A percentile compares a stretch with the other conserved stretches of the same genome.
phyloP scores from a whole-genome alignment of 176 grass and related monocot genomes.

The Eragrostis nindensis region DNA sequence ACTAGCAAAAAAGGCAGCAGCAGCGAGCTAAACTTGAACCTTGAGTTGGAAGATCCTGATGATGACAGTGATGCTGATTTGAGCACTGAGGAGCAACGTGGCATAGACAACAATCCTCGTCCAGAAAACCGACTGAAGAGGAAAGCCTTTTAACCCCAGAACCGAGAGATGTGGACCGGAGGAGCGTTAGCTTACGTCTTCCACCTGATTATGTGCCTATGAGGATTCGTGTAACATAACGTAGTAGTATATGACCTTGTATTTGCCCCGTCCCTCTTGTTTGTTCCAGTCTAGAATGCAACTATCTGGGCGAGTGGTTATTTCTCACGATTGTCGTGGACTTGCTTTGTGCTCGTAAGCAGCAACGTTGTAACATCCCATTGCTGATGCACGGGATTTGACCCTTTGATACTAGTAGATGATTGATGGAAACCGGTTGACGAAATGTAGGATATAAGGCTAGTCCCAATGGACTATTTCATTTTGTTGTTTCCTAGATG shows the following conservation, averaged over 20 bases:
- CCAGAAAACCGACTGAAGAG: constrained; percentile 50
- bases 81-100: constrained; percentile 49
- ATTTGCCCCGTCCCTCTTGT: not conserved
- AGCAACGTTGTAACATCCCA: not conserved
- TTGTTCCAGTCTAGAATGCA: constrained; percentile 32
- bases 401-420: not conserved
- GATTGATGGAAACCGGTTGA: not conserved
- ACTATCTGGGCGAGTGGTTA: not conserved
- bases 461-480: too few relatives aligned
- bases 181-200: not conserved
- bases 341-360: not conserved
- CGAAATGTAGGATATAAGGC: too few relatives aligned
- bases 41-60: constrained; percentile 67
- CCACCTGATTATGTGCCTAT: not conserved
- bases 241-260: constrained; percentile 26
- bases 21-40: constrained; percentile 73
- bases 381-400: not conserved
- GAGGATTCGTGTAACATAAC: constrained; percentile 26
- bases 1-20: constrained; percentile 54
- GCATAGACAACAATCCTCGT: not conserved
- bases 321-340: not conserved
- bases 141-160: constrained; percentile 43
- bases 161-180: constrained; percentile 9
- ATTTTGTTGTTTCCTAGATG: too few relatives aligned
- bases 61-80: constrained; percentile 69